Percentiles rank a stretch among this genome's conserved stretches.
Conservation (phyloP, 2,329 filamentous ascomycete species). For the Phyllosticta paracitricarpa region DNA sequence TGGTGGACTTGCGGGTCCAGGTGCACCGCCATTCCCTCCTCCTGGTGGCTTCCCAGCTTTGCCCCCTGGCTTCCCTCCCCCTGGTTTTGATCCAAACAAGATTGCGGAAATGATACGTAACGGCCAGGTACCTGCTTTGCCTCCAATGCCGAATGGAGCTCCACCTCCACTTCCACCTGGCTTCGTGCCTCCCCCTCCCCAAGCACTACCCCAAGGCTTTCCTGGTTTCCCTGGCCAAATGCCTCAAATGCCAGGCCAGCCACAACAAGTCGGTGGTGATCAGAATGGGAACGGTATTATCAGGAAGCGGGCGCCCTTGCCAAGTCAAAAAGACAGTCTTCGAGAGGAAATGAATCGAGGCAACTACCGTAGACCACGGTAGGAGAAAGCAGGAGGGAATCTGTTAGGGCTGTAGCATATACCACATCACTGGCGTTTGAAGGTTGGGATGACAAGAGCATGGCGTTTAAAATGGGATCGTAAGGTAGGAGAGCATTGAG, state of each 20-base stretch:
- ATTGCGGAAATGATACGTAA: slow-evolving; percentile 26
- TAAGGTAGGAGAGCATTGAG: not conserved
- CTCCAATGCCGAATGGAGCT: slow-evolving; percentile 21
- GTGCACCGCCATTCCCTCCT: slow-evolving; percentile 17
- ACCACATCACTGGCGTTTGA: not conserved
- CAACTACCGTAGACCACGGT: slow-evolving; percentile 36
- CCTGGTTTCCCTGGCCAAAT: slow-evolving; percentile 16
- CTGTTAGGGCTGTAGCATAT: not conserved
- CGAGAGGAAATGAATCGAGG: slow-evolving; percentile 61
- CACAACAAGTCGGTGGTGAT: not conserved
- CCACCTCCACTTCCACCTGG: slow-evolving; percentile 17
- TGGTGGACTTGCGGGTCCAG: not conserved
- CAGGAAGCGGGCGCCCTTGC: slow-evolving; percentile 58
- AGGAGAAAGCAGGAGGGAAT: not conserved
- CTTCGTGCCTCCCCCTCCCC: slow-evolving; percentile 13
- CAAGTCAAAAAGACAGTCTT: slow-evolving; percentile 75
- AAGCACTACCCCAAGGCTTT: slow-evolving; percentile 24
- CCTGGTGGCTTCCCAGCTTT: slow-evolving; percentile 12
- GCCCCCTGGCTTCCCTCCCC: slow-evolving; percentile 16
- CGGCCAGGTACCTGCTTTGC: slow-evolving; percentile 25
- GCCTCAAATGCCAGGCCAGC: not conserved
- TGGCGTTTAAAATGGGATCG: not conserved
- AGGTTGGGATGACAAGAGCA: not conserved
- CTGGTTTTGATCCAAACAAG: slow-evolving; percentile 19
- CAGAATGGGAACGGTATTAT: slow-evolving; percentile 23